phyloP scores from a whole-genome alignment of 805 yeast genomes.

The Hanseniaspora valbyensis region DNA sequence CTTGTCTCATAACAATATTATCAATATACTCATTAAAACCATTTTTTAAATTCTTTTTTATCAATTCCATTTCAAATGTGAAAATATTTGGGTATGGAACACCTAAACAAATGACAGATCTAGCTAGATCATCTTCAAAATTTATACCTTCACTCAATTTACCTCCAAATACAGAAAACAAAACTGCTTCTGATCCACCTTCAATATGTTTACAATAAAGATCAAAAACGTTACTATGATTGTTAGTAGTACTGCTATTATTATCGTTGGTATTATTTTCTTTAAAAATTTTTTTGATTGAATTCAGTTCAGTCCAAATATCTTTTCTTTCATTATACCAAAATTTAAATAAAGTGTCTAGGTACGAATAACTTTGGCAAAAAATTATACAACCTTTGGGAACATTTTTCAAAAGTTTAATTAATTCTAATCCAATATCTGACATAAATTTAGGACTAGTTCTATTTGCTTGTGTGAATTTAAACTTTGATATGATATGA shows the following conservation, averaged over 20 bases:
- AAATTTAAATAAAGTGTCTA: conserved; percentile 36
- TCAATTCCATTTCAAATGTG: conserved; percentile 72
- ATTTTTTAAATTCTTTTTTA: conserved; percentile 44
- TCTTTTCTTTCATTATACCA: conserved; percentile 39
- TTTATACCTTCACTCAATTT: conserved; percentile 88
- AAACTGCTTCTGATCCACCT: conserved; percentile 42
- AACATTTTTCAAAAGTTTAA: conserved; percentile 34
- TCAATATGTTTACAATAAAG: conserved; percentile 40
- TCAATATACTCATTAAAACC: conserved; percentile 61
- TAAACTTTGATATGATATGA: conserved; percentile 30
- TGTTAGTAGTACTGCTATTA: conserved; percentile 31
- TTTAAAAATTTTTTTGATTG: conserved; percentile 39
- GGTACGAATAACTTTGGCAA: conserved; percentile 73
- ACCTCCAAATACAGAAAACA: conserved; percentile 86
- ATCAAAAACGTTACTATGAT: conserved; percentile 37
- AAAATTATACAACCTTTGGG: conserved; percentile 75
- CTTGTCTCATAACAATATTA: conserved; percentile 78
- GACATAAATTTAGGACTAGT: conserved; percentile 35
- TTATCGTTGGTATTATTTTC: conserved; percentile 41
- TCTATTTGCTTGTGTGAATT: conserved; percentile 62
- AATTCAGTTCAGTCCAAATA: conserved; percentile 29
- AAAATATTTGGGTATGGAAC: conserved; percentile 78
- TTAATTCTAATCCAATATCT: conserved; percentile 41
- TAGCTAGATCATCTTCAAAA: conserved; percentile 75
- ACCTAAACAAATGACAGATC: conserved; percentile 79